phyloP scores from a whole-genome alignment of 768 basidiomycete species.

The Auriscalpium microsporum region DNA sequence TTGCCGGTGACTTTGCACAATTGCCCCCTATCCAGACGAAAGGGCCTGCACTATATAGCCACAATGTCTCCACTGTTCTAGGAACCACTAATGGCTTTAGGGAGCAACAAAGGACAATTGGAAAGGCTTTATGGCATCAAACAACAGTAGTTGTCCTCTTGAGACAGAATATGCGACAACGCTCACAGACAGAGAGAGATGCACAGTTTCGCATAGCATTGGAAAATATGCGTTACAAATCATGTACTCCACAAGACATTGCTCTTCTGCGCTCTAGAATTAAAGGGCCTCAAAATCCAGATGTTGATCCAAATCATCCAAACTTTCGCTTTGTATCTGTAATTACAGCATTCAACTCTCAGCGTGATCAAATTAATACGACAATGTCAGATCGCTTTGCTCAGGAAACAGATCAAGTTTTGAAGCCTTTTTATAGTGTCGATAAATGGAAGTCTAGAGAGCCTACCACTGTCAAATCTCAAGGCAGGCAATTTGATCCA shows the following conservation, averaged over 20 bases:
- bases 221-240: constrained; percentile 20
- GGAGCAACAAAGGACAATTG: constrained; percentile 8
- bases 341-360: constrained; percentile 29
- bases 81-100: not conserved
- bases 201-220: constrained; percentile 22
- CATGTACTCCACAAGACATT: constrained; percentile 31
- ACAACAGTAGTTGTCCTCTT: constrained; percentile 15
- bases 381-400: constrained; percentile 26
- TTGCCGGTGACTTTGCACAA: constrained; percentile 40
- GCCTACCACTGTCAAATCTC: not conserved
- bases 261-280: constrained; percentile 24
- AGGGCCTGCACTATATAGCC: constrained; percentile 16
- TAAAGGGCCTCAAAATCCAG: constrained; percentile 6
- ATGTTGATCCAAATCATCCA: constrained; percentile 7
- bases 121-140: constrained; percentile 14
- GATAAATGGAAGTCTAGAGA: not conserved
- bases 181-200: constrained; percentile 17
- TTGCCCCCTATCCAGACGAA: constrained; percentile 23
- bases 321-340: constrained; percentile 28
- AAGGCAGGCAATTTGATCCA: not conserved
- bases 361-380: constrained; percentile 31
- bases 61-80: not conserved
- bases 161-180: constrained; percentile 15
- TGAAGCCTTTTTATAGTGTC: constrained; percentile 23
- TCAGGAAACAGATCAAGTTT: constrained; percentile 19